These are phyloP conservation scores for Bimuria novae-zelandiae DNA, from an alignment of 2,329 filamentous ascomycete species.

Conservation along the genomic window DNA sequence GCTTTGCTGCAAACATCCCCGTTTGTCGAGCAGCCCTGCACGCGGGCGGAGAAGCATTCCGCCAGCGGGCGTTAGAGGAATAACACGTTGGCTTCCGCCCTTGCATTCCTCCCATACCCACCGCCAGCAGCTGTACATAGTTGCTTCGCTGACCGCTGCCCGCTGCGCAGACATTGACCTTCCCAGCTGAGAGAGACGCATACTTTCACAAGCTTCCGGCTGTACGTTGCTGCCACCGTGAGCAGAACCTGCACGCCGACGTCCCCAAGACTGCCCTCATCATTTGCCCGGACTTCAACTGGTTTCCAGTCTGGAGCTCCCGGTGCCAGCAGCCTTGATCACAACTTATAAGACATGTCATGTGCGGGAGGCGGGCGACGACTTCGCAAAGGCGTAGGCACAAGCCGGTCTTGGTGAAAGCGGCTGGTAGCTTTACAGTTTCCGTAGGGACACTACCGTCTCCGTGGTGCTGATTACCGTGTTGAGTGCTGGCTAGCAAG, in stretches of 20 bases:
- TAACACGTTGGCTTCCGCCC: constrained; percentile 13
- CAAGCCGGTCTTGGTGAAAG: constrained; percentile 46
- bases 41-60: background rate
- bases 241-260: background rate
- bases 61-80: constrained; percentile 1
- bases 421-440: constrained; percentile 23
- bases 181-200: background rate
- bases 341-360: constrained; percentile 44
- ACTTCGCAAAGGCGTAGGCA: constrained; percentile 52
- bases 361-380: constrained; percentile 42
- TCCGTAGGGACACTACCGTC: background rate
- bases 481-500: background rate
- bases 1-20: constrained; percentile 3
- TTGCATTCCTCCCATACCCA: constrained; percentile 7
- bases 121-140: background rate
- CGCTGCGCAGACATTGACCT: constrained; percentile 6
- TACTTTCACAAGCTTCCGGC: background rate
- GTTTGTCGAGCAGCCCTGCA: constrained; percentile 1
- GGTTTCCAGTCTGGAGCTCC: constrained; percentile 25
- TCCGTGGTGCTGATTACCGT: background rate
- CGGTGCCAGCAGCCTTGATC: constrained; percentile 16
- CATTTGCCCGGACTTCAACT: constrained; percentile 36
- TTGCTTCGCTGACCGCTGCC: constrained; percentile 4
- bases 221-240: background rate
- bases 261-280: background rate